Evolutionary conservation across 169 alveolate species (phyloP).

Genomic region (Perkinsus olseni): DNA sequence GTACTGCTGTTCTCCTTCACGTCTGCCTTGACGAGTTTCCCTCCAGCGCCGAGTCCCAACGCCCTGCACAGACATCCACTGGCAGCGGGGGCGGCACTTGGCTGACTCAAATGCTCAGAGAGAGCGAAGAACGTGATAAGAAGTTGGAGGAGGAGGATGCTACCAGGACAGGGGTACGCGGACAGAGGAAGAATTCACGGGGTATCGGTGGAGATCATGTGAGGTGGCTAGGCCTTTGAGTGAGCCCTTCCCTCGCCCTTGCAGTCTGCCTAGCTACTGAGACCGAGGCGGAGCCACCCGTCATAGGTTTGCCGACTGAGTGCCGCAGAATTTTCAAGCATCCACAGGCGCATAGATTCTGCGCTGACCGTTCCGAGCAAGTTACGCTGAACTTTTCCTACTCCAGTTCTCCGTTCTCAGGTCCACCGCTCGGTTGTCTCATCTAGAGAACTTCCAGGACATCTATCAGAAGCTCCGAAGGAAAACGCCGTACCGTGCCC

Average conservation of each 20-base stretch:
- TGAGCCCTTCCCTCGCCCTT: no score
- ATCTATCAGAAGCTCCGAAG: not conserved
- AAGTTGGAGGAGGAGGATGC: not conserved
- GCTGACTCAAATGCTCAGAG: not conserved
- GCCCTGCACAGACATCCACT: not conserved
- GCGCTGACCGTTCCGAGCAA: no score
- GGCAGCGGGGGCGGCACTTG: not conserved
- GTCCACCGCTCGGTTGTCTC: not conserved
- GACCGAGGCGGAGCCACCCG: no score
- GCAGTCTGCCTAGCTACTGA: no score
- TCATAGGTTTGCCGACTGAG: no score
- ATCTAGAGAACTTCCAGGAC: not conserved
- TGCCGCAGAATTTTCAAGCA: no score
- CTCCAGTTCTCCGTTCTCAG: not conserved
- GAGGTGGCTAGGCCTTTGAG: no score
- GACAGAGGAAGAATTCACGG: not conserved
- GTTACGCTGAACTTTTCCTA: not conserved
- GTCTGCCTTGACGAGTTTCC: no score
- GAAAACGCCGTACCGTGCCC: not conserved
- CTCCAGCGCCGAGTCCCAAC: not conserved
- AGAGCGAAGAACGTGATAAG: not conserved
- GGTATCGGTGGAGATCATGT: not conserved
- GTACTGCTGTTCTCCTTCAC: no score
- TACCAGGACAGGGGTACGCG: not conserved
- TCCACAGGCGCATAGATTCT: no score